These are phyloP conservation scores for Scutellaria minor DNA, from an alignment of 257 asterid species.

Conservation along the genomic window DNA sequence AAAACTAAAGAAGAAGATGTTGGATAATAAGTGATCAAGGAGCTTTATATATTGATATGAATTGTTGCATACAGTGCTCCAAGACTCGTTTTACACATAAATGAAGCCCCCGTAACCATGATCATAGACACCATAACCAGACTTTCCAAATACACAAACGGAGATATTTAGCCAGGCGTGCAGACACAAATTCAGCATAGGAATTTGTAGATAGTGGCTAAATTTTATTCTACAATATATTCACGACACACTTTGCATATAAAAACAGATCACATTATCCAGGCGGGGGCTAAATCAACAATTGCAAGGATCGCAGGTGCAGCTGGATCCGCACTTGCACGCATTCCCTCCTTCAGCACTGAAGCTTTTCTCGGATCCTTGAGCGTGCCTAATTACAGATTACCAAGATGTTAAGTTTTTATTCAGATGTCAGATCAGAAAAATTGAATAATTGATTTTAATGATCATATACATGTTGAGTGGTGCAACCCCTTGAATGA, in stretches of 20 bases:
- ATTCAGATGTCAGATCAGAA: background rate
- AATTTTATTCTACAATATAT: slow-evolving; percentile 25
- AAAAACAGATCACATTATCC: background rate
- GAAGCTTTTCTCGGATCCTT: slow-evolving; percentile 44
- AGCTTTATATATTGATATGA: slow-evolving; percentile 1
- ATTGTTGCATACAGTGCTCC: slow-evolving; percentile 2
- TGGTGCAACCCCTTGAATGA: slow-evolving; percentile 51
- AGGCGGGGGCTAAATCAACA: slow-evolving; percentile 32
- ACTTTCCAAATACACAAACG: slow-evolving; percentile 19
- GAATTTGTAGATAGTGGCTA: slow-evolving; percentile 9
- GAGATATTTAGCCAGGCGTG: slow-evolving; percentile 1
- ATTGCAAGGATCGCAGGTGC: slow-evolving; percentile 57
- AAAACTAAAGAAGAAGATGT: too few species aligned
- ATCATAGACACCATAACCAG: background rate
- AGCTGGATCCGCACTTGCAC: slow-evolving; percentile 60
- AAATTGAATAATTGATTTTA: background rate
- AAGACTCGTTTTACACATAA: background rate
- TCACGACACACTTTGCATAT: slow-evolving; percentile 25
- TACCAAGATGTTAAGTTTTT: background rate
- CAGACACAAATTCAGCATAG: slow-evolving; percentile 2
- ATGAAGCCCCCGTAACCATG: slow-evolving; percentile 25
- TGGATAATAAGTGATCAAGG: slow-evolving; percentile 1
- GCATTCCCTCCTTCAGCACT: slow-evolving; percentile 56
- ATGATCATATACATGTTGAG: slow-evolving; percentile 40
- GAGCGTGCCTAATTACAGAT: slow-evolving; percentile 32